Evolutionary conservation across 2,329 filamentous ascomycete species (phyloP).

Genomic region (Cladophialophora bantiana): DNA sequence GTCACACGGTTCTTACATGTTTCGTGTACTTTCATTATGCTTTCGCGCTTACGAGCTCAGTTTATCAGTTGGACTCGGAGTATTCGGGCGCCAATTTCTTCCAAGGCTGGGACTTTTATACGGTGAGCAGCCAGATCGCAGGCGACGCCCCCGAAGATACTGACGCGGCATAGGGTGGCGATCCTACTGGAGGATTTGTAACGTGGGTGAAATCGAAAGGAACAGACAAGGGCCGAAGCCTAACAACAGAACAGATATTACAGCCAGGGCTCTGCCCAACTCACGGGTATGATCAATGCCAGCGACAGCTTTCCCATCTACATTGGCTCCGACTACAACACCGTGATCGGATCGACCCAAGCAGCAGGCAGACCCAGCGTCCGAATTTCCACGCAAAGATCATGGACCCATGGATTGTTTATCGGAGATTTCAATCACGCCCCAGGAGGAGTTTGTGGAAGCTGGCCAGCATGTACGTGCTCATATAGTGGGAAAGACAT

Average conservation of each 20-base stretch:
- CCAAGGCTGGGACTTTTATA: conserved; percentile 50
- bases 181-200: conserved; percentile 50
- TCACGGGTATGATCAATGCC: conserved; percentile 37
- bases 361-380: conserved; percentile 43
- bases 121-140: conserved; percentile 27
- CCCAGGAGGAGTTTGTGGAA: conserved; percentile 47
- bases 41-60: conserved; percentile 29
- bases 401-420: conserved; percentile 46
- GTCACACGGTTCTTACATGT: conserved; percentile 25
- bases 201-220: conserved; percentile 44
- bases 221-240: conserved; percentile 37
- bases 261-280: conserved; percentile 39
- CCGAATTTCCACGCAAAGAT: conserved; percentile 43
- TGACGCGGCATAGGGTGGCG: conserved; percentile 39
- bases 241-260: conserved; percentile 41
- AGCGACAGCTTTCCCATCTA: conserved; percentile 41
- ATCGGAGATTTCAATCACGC: conserved; percentile 48
- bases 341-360: conserved; percentile 28
- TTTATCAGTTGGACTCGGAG: conserved; percentile 37
- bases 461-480: conserved; percentile 47
- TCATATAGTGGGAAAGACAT: not conserved
- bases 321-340: conserved; percentile 45
- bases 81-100: conserved; percentile 49
- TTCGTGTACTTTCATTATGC: conserved; percentile 30
- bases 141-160: not conserved